Conservation (phyloP, 2,329 filamentous ascomycete genomes). For the Rutstroemia sp. region DNA sequence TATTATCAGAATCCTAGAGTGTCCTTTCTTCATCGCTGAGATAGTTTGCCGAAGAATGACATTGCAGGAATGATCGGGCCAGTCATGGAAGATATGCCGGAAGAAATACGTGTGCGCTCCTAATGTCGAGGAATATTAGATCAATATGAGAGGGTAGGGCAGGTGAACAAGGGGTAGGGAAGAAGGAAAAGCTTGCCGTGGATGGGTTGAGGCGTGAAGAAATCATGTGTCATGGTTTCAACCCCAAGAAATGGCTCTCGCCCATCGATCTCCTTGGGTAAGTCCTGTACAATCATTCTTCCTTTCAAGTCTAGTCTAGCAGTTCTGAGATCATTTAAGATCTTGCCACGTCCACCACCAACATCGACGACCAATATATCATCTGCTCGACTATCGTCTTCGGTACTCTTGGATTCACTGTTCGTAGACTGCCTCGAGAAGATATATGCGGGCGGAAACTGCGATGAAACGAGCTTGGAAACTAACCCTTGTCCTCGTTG, state of each 20-base stretch:
- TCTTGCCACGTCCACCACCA: constrained; percentile 8
- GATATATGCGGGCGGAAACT: background rate
- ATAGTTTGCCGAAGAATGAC: constrained; percentile 26
- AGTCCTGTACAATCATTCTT: constrained; percentile 19
- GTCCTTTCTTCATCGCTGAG: constrained; percentile 22
- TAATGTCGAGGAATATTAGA: background rate
- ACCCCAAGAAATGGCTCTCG: background rate
- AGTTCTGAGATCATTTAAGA: constrained; percentile 7
- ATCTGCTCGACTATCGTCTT: background rate
- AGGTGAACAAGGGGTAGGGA: background rate
- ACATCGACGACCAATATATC: constrained; percentile 7
- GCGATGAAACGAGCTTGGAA: background rate
- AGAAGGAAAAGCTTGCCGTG: constrained; percentile 4
- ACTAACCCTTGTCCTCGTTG: background rate
- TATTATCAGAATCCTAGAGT: constrained; percentile 16
- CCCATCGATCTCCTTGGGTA: constrained; percentile 12
- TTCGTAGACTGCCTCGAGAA: background rate
- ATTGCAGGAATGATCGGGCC: constrained; percentile 25
- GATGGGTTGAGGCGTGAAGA: constrained; percentile 31
- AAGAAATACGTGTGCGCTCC: constrained; percentile 29
- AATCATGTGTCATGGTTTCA: constrained; percentile 24
- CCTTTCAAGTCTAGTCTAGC: constrained; percentile 8
- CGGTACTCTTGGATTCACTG: background rate
- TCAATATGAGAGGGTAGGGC: background rate
- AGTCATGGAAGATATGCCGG: constrained; percentile 31